phyloP scores from a whole-genome alignment of 1,284 basidiomycete genomes.

The Ustilago shanxiensis region DNA sequence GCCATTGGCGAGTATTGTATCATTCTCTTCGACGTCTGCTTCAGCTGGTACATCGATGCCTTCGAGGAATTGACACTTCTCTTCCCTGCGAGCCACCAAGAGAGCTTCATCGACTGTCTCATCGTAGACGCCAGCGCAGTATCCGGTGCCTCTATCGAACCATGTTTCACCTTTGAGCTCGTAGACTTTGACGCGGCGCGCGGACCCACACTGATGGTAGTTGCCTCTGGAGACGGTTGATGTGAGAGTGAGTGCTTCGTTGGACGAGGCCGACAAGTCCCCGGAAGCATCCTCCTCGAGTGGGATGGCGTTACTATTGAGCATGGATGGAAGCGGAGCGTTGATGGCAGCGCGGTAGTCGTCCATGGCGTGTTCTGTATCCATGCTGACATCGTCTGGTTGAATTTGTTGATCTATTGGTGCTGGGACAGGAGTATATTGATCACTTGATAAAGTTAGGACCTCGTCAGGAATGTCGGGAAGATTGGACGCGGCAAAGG shows the following conservation, averaged over 20 bases:
- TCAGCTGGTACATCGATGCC: constrained; percentile 46
- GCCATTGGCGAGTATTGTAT: constrained; percentile 51
- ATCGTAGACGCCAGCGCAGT: constrained; percentile 69
- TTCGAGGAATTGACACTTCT: constrained; percentile 61
- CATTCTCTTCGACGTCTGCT: constrained; percentile 27
- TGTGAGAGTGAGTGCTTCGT: constrained; percentile 55
- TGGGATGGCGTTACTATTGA: constrained; percentile 47
- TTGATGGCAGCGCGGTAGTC: constrained; percentile 37
- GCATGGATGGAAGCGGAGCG: constrained; percentile 50
- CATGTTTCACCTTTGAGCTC: constrained; percentile 66
- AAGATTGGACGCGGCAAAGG: constrained; percentile 26
- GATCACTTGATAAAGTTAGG: constrained; percentile 22
- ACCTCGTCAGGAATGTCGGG: constrained; percentile 50
- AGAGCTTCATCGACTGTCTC: constrained; percentile 66
- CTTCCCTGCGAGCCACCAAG: constrained; percentile 65
- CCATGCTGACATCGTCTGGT: constrained; percentile 20
- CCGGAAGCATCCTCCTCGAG: constrained; percentile 49
- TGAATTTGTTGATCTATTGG: constrained; percentile 19
- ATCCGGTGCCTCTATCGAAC: constrained; percentile 68
- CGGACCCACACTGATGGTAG: constrained; percentile 69
- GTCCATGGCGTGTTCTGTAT: constrained; percentile 27
- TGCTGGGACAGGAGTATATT: constrained; percentile 15
- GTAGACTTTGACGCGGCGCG: constrained; percentile 68
- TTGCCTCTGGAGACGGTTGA: constrained; percentile 64
- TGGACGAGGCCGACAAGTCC: constrained; percentile 47